A percentile compares a stretch with the other conserved stretches of the same genome.
phyloP scores from a whole-genome alignment of 2,329 filamentous ascomycete species.

The Ascochyta lentis region DNA sequence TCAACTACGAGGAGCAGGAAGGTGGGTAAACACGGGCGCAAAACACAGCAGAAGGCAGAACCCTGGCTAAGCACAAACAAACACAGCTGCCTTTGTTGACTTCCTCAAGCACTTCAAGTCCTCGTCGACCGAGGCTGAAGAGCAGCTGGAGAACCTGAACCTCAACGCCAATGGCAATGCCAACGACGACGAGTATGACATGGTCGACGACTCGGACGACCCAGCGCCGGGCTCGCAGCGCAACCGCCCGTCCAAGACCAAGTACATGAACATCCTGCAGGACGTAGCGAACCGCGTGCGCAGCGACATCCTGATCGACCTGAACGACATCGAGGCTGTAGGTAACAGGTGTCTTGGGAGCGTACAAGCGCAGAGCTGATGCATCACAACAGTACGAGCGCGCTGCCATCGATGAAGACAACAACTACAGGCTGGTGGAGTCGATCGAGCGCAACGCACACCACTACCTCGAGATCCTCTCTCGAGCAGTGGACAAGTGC shows the following conservation, averaged over 20 bases:
- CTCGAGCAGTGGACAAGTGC: slow-evolving; percentile 83
- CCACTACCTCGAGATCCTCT: slow-evolving; percentile 92
- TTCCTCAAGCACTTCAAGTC: slow-evolving; percentile 91
- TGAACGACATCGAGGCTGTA: slow-evolving; percentile 84
- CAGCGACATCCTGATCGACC: slow-evolving; percentile 81
- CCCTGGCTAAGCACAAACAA: slow-evolving; percentile 49
- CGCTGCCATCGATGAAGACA: slow-evolving; percentile 65
- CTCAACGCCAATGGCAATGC: slow-evolving; percentile 90
- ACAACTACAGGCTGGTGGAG: slow-evolving; percentile 71
- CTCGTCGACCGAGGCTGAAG: slow-evolving; percentile 71
- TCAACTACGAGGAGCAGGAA: slow-evolving; percentile 89
- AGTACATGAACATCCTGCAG: slow-evolving; percentile 89
- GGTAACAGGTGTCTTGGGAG: slow-evolving; percentile 30
- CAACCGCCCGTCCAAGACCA: slow-evolving; percentile 66
- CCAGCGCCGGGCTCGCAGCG: slow-evolving; percentile 56
- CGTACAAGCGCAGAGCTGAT: slow-evolving; percentile 20
- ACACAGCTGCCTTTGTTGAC: slow-evolving; percentile 77
- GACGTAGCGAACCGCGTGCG: slow-evolving; percentile 80
- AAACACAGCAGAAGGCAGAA: slow-evolving; percentile 12
- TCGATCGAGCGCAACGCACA: slow-evolving; percentile 91
- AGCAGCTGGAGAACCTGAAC: slow-evolving; percentile 82
- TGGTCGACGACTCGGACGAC: slow-evolving; percentile 82
- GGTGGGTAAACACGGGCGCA: slow-evolving; percentile 58
- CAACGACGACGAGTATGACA: slow-evolving; percentile 88
- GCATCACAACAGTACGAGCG: slow-evolving; percentile 72